Conservation (phyloP, 2,329 filamentous ascomycete species). For the Neurospora sp. region DNA sequence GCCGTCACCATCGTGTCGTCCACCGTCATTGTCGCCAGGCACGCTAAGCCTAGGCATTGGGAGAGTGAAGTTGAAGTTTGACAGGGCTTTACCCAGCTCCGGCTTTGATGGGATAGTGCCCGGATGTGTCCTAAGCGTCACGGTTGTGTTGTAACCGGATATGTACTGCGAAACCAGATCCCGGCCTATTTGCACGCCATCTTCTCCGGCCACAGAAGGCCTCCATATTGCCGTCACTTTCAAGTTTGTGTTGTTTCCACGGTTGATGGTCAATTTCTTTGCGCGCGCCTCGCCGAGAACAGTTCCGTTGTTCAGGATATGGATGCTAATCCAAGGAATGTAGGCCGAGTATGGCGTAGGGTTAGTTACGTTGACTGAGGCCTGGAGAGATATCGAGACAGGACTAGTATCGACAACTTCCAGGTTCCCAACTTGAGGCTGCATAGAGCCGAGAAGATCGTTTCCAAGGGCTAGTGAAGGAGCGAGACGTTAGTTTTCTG, state of each 20-base stretch:
- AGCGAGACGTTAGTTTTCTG: conserved; percentile 19
- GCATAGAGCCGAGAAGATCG: conserved; percentile 36
- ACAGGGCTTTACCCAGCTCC: conserved; percentile 60
- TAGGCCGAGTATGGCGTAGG: conserved; percentile 76
- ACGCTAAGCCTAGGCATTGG: conserved; percentile 57
- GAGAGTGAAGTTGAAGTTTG: conserved; percentile 60
- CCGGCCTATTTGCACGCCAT: conserved; percentile 53
- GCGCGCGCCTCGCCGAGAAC: conserved; percentile 66
- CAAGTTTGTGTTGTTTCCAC: conserved; percentile 64
- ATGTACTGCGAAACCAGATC: conserved; percentile 77
- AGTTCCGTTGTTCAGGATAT: conserved; percentile 63
- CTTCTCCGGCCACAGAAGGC: conserved; percentile 51
- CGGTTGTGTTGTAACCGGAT: conserved; percentile 75
- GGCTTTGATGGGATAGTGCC: conserved; percentile 66
- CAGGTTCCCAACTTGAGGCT: conserved; percentile 60
- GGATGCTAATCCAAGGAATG: conserved; percentile 71
- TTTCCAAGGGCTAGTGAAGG: conserved; percentile 44
- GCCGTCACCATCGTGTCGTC: conserved; percentile 23
- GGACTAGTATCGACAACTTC: conserved; percentile 62
- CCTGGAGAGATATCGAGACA: conserved; percentile 60
- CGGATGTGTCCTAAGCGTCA: conserved; percentile 63
- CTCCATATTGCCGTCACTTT: conserved; percentile 64
- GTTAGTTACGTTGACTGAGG: conserved; percentile 75
- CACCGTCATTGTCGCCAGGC: conserved; percentile 32
- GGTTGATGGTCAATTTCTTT: conserved; percentile 49